Evolutionary conservation across 2,329 filamentous ascomycete species (phyloP).

Genomic region (Magnaporthiopsis rhizophila): DNA sequence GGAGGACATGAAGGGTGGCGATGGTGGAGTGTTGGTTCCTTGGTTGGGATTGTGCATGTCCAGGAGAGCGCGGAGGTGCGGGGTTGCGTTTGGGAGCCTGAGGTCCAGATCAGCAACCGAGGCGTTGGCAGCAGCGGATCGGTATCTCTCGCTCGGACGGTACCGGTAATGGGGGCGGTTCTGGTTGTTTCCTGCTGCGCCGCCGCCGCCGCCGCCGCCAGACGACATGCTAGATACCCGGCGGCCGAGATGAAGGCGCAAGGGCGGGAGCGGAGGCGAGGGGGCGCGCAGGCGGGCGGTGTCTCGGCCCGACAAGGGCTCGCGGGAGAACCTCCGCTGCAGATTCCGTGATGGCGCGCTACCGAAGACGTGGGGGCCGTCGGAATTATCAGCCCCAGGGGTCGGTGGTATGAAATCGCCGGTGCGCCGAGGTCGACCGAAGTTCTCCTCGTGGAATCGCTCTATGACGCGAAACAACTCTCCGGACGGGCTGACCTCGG

Average conservation of each 20-base stretch:
- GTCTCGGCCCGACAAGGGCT: slow-evolving; percentile 19
- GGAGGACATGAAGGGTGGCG: slow-evolving; percentile 26
- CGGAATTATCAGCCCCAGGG: not conserved
- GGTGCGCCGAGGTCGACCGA: slow-evolving; percentile 6
- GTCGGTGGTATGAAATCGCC: not conserved
- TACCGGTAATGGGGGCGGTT: slow-evolving; percentile 14
- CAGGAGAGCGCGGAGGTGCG: slow-evolving; percentile 34
- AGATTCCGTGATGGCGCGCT: slow-evolving; percentile 23
- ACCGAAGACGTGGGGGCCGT: not conserved
- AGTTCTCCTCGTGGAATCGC: slow-evolving; percentile 24
- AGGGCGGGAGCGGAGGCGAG: slow-evolving; percentile 26
- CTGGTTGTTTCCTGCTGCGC: not conserved
- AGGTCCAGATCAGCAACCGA: slow-evolving; percentile 30
- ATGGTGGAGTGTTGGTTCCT: slow-evolving; percentile 18
- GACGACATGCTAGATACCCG: slow-evolving; percentile 18
- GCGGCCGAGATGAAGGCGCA: slow-evolving; percentile 18
- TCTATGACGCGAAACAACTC: slow-evolving; percentile 35
- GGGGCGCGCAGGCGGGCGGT: slow-evolving; percentile 15
- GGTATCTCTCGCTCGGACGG: slow-evolving; percentile 19
- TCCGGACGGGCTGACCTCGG: slow-evolving; percentile 32
- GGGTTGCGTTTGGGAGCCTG: slow-evolving; percentile 33
- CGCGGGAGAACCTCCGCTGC: slow-evolving; percentile 28
- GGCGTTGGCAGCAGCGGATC: slow-evolving; percentile 8
- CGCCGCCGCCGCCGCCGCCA: slow-evolving; percentile 9
- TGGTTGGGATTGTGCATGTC: slow-evolving; percentile 20